Evolutionary conservation across 495 filamentous ascomycete species (phyloP).

Genomic region (Penicillium verhagenii): DNA sequence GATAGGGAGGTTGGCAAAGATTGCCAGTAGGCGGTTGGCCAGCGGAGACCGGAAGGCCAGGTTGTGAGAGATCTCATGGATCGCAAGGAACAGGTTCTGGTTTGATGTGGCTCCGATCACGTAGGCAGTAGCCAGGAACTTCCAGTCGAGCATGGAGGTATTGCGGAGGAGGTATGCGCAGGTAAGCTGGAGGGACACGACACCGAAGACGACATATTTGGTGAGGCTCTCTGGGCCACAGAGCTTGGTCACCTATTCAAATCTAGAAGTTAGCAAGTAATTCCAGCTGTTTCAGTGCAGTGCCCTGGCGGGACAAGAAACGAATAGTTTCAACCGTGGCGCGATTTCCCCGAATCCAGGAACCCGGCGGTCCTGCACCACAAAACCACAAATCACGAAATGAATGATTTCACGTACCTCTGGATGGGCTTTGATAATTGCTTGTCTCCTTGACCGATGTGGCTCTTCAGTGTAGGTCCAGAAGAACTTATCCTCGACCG

Average conservation of each 20-base stretch:
- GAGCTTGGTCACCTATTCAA: slow-evolving; percentile 82
- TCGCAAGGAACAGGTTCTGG: slow-evolving; percentile 98
- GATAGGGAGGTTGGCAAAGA: slow-evolving; percentile 95
- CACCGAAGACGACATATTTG: slow-evolving; percentile 84
- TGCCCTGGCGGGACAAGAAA: slow-evolving; percentile 1
- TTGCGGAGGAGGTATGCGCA: slow-evolving; percentile 79
- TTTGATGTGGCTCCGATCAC: slow-evolving; percentile 93
- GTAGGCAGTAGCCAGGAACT: slow-evolving; percentile 84
- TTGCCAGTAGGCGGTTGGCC: slow-evolving; percentile 81
- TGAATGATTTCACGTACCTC: slow-evolving; percentile 58
- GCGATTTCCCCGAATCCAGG: neutral
- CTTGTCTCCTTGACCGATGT: slow-evolving; percentile 81
- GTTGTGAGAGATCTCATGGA: slow-evolving; percentile 99
- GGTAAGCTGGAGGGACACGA: slow-evolving; percentile 77
- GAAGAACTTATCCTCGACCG: slow-evolving; percentile 60
- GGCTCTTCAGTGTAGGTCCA: slow-evolving; percentile 99
- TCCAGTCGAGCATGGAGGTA: slow-evolving; percentile 76
- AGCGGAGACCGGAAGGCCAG: slow-evolving; percentile 85
- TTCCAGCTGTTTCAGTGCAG: neutral
- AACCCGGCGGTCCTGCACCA: neutral
- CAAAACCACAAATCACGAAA: neutral
- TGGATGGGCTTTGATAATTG: slow-evolving; percentile 98
- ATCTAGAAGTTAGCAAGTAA: slow-evolving; percentile 10
- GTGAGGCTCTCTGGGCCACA: slow-evolving; percentile 96
- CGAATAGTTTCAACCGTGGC: neutral